These are phyloP conservation scores for Hansenula anomala DNA, from an alignment of 1,139 yeast genomes.

Conservation along the genomic window DNA sequence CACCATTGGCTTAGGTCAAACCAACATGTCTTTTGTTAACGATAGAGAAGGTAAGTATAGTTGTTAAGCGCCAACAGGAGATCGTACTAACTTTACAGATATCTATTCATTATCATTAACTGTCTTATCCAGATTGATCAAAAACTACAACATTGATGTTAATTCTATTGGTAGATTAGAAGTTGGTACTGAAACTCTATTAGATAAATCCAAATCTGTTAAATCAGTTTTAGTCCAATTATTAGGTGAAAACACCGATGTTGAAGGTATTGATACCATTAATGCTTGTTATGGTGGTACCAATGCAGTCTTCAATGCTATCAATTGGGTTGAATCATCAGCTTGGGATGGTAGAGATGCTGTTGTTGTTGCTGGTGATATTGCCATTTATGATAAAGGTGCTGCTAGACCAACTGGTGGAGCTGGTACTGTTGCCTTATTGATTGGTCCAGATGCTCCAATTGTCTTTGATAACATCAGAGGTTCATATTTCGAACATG, in stretches of 20 bases:
- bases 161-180: conserved; percentile 87
- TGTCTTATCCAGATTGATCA: conserved; percentile 68
- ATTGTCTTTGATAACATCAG: conserved; percentile 83
- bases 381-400: conserved; percentile 95
- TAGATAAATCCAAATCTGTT: conserved; percentile 96
- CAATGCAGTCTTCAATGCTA: conserved; percentile 85
- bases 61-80: not conserved
- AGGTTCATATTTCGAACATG: conserved; percentile 94
- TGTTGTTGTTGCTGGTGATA: conserved; percentile 94
- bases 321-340: conserved; percentile 95
- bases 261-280: conserved; percentile 94
- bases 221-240: conserved; percentile 95
- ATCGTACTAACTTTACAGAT: conserved; percentile 46
- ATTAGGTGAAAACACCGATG: conserved; percentile 81
- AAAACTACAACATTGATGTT: conserved; percentile 79
- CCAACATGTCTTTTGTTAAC: conserved; percentile 95
- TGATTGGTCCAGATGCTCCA: conserved; percentile 98
- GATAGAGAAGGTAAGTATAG: conserved; percentile 62
- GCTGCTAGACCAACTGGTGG: conserved; percentile 99
- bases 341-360: conserved; percentile 99
- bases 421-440: conserved; percentile 93
- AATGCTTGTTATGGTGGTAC: conserved; percentile 99
- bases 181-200: conserved; percentile 96
- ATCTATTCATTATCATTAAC: conserved; percentile 90
- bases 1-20: conserved; percentile 98